Percentiles rank a stretch among this genome's conserved stretches.
These are phyloP conservation scores for Pseudopithomyces chartarum DNA, from an alignment of 2,329 filamentous ascomycete species.

Conservation along the genomic window DNA sequence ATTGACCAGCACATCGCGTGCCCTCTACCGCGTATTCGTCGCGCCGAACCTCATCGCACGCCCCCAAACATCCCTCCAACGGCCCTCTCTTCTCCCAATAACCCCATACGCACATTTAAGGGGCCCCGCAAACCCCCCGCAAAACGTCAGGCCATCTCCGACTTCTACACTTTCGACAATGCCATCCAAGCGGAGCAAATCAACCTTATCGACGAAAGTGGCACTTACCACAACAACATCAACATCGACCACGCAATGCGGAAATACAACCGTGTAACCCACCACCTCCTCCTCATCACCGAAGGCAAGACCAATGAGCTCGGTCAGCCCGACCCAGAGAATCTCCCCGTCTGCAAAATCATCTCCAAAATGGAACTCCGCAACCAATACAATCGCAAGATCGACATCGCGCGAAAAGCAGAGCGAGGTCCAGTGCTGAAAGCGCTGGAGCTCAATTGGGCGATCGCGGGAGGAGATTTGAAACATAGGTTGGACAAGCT, in stretches of 20 bases:
- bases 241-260: slow-evolving; percentile 47
- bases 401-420: slow-evolving; percentile 49
- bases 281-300: slow-evolving; percentile 58
- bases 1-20: slow-evolving; percentile 43
- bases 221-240: slow-evolving; percentile 41
- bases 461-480: slow-evolving; percentile 77
- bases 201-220: slow-evolving; percentile 49
- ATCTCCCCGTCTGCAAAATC: slow-evolving; percentile 71
- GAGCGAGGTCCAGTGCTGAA: slow-evolving; percentile 57
- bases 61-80: slow-evolving; percentile 16
- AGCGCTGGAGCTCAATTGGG: slow-evolving; percentile 89
- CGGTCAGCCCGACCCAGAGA: slow-evolving; percentile 46
- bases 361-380: slow-evolving; percentile 61
- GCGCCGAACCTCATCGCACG: slow-evolving; percentile 37
- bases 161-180: slow-evolving; percentile 52
- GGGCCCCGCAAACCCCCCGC: slow-evolving; percentile 19
- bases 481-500: slow-evolving; percentile 58
- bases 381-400: slow-evolving; percentile 53
- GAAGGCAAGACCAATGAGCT: slow-evolving; percentile 28
- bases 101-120: slow-evolving; percentile 25
- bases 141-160: slow-evolving; percentile 42
- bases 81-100: slow-evolving; percentile 13
- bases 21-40: slow-evolving; percentile 53
- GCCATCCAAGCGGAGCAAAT: slow-evolving; percentile 54
- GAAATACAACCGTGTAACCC: slow-evolving; percentile 53